Percentiles rank a stretch among this genome's conserved stretches.
These are phyloP conservation scores for Carex arenaria DNA, from an alignment of 202 grass and related monocot genomes.

Conservation along the genomic window DNA sequence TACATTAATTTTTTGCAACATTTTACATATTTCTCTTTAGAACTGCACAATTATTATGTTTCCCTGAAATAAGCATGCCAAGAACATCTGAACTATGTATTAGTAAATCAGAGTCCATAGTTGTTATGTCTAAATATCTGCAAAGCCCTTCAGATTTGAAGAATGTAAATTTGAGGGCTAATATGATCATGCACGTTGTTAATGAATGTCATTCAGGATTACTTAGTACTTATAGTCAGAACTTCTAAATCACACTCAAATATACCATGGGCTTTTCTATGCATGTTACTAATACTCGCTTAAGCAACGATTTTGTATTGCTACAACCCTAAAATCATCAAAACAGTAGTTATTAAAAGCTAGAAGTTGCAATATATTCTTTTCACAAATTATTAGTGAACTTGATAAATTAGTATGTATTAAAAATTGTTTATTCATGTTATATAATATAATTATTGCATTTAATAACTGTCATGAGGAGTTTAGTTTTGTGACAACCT, in stretches of 20 bases:
- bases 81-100: not conserved
- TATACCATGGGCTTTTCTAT: not conserved
- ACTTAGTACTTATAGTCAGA: not conserved
- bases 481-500: not conserved
- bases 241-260: not conserved
- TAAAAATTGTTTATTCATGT: not conserved
- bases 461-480: not conserved
- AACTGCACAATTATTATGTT: not conserved
- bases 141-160: not conserved
- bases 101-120: not conserved
- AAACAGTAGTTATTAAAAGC: not conserved
- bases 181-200: not conserved
- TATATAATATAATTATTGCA: not conserved
- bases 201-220: too few species aligned
- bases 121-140: not conserved
- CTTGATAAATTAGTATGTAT: not conserved
- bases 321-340: not conserved
- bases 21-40: not conserved
- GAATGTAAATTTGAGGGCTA: not conserved
- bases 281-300: not conserved
- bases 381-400: not conserved
- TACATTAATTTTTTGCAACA: slow-evolving; percentile 20
- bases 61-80: not conserved
- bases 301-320: not conserved
- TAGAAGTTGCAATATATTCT: not conserved